Evolutionary conservation across 2,329 filamentous ascomycete species (phyloP).

Genomic region (Neurospora crassa): DNA sequence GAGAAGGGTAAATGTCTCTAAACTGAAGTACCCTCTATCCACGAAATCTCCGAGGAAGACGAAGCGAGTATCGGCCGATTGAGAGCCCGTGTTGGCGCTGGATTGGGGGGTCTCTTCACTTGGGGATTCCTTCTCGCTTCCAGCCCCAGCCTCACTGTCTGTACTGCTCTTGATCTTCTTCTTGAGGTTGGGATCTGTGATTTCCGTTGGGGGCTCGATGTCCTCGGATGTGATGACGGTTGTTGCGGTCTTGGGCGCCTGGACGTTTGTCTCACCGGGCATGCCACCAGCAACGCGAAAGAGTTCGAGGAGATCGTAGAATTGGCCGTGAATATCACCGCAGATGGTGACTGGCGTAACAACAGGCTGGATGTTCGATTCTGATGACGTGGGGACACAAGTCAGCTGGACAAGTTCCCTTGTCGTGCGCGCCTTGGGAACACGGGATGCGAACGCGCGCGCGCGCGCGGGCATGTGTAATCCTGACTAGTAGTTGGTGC

Average conservation of each 20-base stretch:
- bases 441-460: not conserved
- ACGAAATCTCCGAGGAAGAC: constrained; percentile 81
- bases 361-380: constrained; percentile 98
- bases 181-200: constrained; percentile 77
- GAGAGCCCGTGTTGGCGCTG: constrained; percentile 27
- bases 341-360: constrained; percentile 93
- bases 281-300: constrained; percentile 96
- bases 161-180: constrained; percentile 68
- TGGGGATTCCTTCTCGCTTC: constrained; percentile 23
- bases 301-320: constrained; percentile 93
- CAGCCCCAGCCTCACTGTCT: constrained; percentile 23
- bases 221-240: constrained; percentile 81
- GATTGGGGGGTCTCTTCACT: constrained; percentile 25
- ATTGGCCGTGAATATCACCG: constrained; percentile 97
- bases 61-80: constrained; percentile 46
- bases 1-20: constrained; percentile 94
- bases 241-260: constrained; percentile 58
- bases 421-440: not conserved
- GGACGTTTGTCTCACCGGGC: constrained; percentile 70
- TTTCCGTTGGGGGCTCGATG: constrained; percentile 81
- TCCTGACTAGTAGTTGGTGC: not conserved
- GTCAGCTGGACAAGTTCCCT: not conserved
- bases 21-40: constrained; percentile 92
- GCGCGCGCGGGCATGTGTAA: not conserved
- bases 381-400: constrained; percentile 34